phyloP scores from a whole-genome alignment of 805 yeast genomes.

The Teunomyces tritomae region DNA sequence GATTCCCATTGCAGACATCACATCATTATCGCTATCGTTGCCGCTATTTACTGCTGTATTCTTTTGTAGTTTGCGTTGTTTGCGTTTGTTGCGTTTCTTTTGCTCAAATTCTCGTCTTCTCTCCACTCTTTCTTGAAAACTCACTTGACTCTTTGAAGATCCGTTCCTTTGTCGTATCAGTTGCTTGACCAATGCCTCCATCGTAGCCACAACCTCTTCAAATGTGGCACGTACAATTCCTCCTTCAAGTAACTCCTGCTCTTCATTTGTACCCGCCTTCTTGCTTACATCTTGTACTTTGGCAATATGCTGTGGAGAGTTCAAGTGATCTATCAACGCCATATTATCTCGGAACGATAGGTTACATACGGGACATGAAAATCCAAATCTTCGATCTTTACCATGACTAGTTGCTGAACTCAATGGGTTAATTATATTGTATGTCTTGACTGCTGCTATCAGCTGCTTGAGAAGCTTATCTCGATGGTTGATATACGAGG shows the following conservation, averaged over 20 bases:
- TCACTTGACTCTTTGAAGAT: slow-evolving; percentile 17
- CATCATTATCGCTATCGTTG: slow-evolving; percentile 18
- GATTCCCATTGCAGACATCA: slow-evolving; percentile 57
- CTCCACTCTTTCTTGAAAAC: slow-evolving; percentile 40
- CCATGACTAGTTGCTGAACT: slow-evolving; percentile 17
- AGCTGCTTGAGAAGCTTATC: slow-evolving; percentile 29
- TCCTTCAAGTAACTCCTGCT: slow-evolving; percentile 23
- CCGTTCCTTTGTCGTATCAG: slow-evolving; percentile 15
- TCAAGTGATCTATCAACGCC: slow-evolving; percentile 79
- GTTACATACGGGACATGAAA: slow-evolving; percentile 78
- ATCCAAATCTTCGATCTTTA: slow-evolving; percentile 69
- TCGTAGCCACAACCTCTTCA: slow-evolving; percentile 30
- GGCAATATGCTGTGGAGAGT: slow-evolving; percentile 63
- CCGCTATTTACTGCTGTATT: slow-evolving; percentile 12
- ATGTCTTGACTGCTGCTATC: slow-evolving; percentile 32
- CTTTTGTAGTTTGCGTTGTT: slow-evolving; percentile 20
- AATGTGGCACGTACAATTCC: slow-evolving; percentile 36
- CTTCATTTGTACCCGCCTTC: background rate
- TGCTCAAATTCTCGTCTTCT: slow-evolving; percentile 39
- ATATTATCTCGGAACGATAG: slow-evolving; percentile 79
- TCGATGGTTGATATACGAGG: slow-evolving; percentile 26
- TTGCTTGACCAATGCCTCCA: slow-evolving; percentile 28
- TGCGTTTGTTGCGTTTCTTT: slow-evolving; percentile 22
- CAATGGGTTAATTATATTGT: slow-evolving; percentile 31
- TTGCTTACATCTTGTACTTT: slow-evolving; percentile 27